phyloP scores from a whole-genome alignment of 371 early-diverging fungal genomes.

The Mucor piriformis region DNA sequence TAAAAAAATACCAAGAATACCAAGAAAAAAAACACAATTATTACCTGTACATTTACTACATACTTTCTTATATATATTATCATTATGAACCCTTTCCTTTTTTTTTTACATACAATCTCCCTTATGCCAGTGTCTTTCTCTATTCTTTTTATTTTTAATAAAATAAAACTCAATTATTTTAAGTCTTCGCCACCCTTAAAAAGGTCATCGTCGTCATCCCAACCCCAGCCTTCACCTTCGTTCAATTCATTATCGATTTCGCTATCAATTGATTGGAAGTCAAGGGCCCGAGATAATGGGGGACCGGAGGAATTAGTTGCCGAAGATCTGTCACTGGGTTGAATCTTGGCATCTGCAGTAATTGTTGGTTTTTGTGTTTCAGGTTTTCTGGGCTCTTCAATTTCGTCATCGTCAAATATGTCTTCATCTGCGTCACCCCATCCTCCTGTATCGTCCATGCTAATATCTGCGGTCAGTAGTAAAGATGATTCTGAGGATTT shows the following conservation, averaged over 20 bases:
- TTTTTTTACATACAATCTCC: too few species aligned
- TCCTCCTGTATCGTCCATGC: slow-evolving; percentile 3
- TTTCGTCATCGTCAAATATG: slow-evolving; percentile 16
- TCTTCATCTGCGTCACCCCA: slow-evolving; percentile 30
- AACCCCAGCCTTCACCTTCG: slow-evolving; percentile 27
- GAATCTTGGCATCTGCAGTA: not conserved
- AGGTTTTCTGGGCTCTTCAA: not conserved
- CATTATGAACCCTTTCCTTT: too few species aligned
- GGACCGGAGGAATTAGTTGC: not conserved
- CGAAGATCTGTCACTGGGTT: not conserved
- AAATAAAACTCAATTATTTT: too few species aligned
- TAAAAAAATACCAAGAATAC: too few species aligned
- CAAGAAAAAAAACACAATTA: not conserved
- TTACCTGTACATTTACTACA: too few species aligned
- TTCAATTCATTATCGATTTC: slow-evolving; percentile 1
- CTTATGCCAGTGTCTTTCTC: too few species aligned
- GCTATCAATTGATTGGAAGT: not conserved
- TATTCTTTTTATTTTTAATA: too few species aligned
- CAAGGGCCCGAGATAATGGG: slow-evolving; percentile 1
- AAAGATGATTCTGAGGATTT: not conserved
- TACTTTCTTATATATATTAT: too few species aligned
- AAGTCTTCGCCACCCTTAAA: slow-evolving; percentile 8
- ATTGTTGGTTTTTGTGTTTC: not conserved
- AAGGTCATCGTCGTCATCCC: slow-evolving; percentile 19
- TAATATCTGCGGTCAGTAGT: slow-evolving; percentile 2